phyloP scores from a whole-genome alignment of 257 asterid genomes.

The Forsythia viridissima region DNA sequence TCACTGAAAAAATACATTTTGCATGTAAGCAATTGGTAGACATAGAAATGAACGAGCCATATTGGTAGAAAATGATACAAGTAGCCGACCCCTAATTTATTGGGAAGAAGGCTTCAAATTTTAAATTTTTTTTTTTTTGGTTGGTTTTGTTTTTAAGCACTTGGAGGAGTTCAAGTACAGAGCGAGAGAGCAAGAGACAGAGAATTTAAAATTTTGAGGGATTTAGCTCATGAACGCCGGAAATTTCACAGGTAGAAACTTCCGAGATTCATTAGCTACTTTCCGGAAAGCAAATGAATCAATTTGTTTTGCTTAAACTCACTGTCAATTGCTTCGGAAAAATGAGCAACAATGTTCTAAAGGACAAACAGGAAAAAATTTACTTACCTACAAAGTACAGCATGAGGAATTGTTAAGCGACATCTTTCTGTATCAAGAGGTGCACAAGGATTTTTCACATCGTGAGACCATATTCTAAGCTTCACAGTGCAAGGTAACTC shows the following conservation, averaged over 20 bases:
- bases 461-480: conserved; percentile 95
- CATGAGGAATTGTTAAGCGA: conserved; percentile 87
- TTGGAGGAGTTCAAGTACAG: neutral
- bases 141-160: conserved; percentile 6
- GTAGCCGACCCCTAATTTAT: neutral
- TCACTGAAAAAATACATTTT: conserved; percentile 46
- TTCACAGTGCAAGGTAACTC: conserved; percentile 98
- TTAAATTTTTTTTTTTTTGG: neutral
- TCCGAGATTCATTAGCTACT: neutral
- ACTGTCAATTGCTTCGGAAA: neutral
- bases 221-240: conserved; percentile 10
- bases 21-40: conserved; percentile 1
- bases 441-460: conserved; percentile 70
- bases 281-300: neutral
- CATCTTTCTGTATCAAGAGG: conserved; percentile 68
- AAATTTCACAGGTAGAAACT: conserved; percentile 11
- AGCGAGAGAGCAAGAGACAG: neutral
- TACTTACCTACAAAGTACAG: conserved; percentile 54
- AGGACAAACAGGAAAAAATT: conserved; percentile 5
- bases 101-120: neutral
- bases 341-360: no score
- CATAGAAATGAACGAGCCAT: neutral
- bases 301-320: neutral
- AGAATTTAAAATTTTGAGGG: neutral
- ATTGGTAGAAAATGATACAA: neutral